phyloP scores from a whole-genome alignment of 257 asterid species.

The Parsonsia alboflavescens region DNA sequence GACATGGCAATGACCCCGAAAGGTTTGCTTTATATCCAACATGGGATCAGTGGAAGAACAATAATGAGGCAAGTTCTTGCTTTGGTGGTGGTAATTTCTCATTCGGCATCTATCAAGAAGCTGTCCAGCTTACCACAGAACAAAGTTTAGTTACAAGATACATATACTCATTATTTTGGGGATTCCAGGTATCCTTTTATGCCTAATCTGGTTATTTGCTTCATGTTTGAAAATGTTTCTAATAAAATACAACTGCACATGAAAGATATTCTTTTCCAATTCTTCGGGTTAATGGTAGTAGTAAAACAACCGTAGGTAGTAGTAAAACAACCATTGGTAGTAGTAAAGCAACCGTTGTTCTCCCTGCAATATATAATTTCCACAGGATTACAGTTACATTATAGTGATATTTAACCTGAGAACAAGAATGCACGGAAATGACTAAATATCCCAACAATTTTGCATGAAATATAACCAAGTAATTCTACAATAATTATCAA shows the following conservation, averaged over 20 bases:
- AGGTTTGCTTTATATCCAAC: slow-evolving; percentile 16
- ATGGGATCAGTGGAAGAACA: slow-evolving; percentile 55
- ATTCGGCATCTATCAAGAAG: slow-evolving; percentile 61
- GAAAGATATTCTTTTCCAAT: too few species aligned
- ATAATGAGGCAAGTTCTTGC: slow-evolving; percentile 55
- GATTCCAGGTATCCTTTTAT: slow-evolving; percentile 72
- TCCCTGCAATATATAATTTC: too few species aligned
- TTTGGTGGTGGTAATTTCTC: slow-evolving; percentile 42
- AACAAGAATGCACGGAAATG: too few species aligned
- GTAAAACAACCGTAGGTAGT: background rate
- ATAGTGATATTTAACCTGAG: too few species aligned
- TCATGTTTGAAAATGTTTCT: background rate
- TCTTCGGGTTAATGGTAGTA: background rate
- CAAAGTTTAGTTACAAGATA: slow-evolving; percentile 46
- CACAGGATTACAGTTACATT: too few species aligned
- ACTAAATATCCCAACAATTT: too few species aligned
- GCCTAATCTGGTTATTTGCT: slow-evolving; percentile 1
- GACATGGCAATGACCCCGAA: slow-evolving; percentile 31
- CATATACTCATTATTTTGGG: slow-evolving; percentile 86
- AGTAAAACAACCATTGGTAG: background rate
- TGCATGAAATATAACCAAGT: too few species aligned
- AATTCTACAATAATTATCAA: too few species aligned
- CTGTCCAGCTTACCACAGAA: slow-evolving; percentile 58
- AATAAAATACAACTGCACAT: background rate
- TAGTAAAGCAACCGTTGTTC: background rate